phyloP scores from a whole-genome alignment of 177 flowering plant species.

The Vitis hybrid region DNA sequence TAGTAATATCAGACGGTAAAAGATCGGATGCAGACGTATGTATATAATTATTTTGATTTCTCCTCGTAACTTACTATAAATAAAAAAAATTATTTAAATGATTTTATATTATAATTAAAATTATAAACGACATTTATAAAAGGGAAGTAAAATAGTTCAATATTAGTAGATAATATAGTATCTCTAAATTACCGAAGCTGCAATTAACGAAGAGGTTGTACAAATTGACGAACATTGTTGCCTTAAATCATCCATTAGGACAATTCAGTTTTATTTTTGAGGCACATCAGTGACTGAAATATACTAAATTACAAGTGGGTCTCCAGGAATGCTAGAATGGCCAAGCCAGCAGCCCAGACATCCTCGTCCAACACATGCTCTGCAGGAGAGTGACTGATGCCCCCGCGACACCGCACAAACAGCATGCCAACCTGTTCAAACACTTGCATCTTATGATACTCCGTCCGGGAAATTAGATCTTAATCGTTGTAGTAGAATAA shows the following conservation, averaged over 20 bases:
- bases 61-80: no score
- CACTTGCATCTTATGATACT: conserved; percentile 6
- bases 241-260: not conserved
- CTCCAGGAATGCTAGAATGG: conserved; percentile 68
- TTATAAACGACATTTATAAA: no score
- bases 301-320: conserved; percentile 35
- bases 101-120: no score
- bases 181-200: no score
- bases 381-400: conserved; percentile 91
- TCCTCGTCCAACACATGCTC: conserved; percentile 91
- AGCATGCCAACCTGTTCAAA: conserved; percentile 82
- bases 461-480: no score
- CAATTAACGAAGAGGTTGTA: not conserved
- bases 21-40: no score
- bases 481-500: no score
- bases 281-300: not conserved
- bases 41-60: no score
- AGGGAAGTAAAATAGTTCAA: no score
- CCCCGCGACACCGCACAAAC: conserved; percentile 97
- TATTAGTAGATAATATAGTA: no score
- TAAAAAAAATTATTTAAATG: no score
- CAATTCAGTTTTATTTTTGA: not conserved
- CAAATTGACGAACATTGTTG: not conserved
- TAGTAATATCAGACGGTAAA: no score
- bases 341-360: conserved; percentile 91